Conservation (phyloP, 2,329 filamentous ascomycete species). For the Diaporthe citri region DNA sequence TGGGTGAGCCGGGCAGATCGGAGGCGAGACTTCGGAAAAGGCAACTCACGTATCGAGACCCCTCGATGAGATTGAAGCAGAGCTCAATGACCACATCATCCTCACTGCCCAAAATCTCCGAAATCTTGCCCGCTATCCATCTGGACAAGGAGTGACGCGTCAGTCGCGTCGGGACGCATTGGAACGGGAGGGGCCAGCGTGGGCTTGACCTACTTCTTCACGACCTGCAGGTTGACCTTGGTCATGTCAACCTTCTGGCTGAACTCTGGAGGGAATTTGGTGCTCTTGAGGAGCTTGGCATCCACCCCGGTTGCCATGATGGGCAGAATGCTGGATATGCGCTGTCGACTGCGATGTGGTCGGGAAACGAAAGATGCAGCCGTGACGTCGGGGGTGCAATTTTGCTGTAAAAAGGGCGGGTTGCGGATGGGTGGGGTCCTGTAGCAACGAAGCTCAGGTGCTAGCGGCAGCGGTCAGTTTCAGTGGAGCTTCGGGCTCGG, state of each 20-base stretch:
- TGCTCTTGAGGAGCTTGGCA: conserved; percentile 88
- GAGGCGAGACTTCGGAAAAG: background rate
- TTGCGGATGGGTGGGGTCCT: conserved; percentile 7
- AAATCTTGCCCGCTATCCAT: conserved; percentile 93
- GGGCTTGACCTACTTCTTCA: conserved; percentile 83
- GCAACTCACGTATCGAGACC: conserved; percentile 77
- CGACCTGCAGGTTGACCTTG: conserved; percentile 96
- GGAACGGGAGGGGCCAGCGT: background rate
- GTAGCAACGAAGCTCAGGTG: conserved; percentile 19
- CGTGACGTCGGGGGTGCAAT: conserved; percentile 40
- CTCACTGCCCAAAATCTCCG: conserved; percentile 88
- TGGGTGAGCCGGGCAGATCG: background rate
- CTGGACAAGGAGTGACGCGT: conserved; percentile 59
- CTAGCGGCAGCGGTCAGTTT: conserved; percentile 14
- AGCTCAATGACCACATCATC: conserved; percentile 97
- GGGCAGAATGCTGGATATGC: conserved; percentile 38
- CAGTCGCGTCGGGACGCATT: conserved; percentile 20
- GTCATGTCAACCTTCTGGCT: conserved; percentile 96
- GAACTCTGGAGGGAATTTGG: conserved; percentile 95
- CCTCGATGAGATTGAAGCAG: conserved; percentile 78
- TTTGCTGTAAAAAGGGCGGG: conserved; percentile 37
- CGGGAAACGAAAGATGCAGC: conserved; percentile 19
- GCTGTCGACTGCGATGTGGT: conserved; percentile 12
- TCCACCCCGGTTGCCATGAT: conserved; percentile 87
- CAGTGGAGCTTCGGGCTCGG: conserved; percentile 31